Conservation (phyloP, 371 early-diverging fungal species). For the Syncephalastrum monosporum region DNA sequence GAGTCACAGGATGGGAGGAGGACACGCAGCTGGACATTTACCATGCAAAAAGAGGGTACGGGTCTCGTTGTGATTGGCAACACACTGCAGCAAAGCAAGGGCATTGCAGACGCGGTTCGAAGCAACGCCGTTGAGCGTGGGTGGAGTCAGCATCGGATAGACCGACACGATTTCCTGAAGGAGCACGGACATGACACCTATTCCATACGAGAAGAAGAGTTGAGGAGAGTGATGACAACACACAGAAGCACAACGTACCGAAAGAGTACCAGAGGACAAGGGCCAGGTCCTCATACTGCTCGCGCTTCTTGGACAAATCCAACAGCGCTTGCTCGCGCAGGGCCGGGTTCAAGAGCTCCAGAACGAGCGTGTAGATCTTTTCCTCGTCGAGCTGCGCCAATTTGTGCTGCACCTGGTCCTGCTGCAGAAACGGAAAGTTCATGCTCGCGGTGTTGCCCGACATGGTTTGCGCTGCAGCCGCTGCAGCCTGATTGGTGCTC, state of each 20-base stretch:
- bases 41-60: slow-evolving; percentile 84
- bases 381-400: slow-evolving; percentile 67
- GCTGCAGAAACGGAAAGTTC: slow-evolving; percentile 30
- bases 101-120: slow-evolving; percentile 97
- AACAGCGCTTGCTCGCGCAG: slow-evolving; percentile 86
- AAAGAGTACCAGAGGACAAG: slow-evolving; percentile 95
- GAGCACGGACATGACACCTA: slow-evolving; percentile 90
- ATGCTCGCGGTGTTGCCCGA: slow-evolving; percentile 10
- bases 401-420: slow-evolving; percentile 43
- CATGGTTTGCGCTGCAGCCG: slow-evolving; percentile 12
- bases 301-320: slow-evolving; percentile 92
- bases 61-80: slow-evolving; percentile 94
- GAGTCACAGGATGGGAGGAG: no score
- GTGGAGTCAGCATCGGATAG: slow-evolving; percentile 88
- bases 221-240: no score
- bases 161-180: slow-evolving; percentile 94
- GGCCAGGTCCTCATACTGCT: slow-evolving; percentile 92
- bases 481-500: slow-evolving; percentile 10
- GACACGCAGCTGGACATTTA: slow-evolving; percentile 17
- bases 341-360: slow-evolving; percentile 78
- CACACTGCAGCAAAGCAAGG: slow-evolving; percentile 92
- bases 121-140: slow-evolving; percentile 82
- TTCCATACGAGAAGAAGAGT: background rate
- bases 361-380: slow-evolving; percentile 83
- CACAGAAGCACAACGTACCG: slow-evolving; percentile 50